These are phyloP conservation scores for Kodamaea lidongshanica DNA, from an alignment of 805 yeast species.

Conservation along the genomic window DNA sequence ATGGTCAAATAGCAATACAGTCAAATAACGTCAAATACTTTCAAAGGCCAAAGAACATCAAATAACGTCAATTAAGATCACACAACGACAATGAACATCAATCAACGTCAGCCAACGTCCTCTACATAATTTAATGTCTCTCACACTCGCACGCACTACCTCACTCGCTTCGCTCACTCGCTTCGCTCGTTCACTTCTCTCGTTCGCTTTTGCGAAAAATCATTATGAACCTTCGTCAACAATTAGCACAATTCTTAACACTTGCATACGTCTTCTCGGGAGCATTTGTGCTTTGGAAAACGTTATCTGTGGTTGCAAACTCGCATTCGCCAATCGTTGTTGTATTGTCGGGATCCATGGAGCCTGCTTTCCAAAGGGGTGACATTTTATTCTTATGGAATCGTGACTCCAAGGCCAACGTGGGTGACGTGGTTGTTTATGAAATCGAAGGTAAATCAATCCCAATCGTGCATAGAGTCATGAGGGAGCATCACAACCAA, in stretches of 20 bases:
- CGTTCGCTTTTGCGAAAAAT: no score
- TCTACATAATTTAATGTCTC: no score
- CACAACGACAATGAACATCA: no score
- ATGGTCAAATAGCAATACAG: no score
- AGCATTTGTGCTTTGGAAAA: constrained; percentile 90
- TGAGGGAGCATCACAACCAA: constrained; percentile 67
- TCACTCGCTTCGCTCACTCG: no score
- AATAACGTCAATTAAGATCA: no score
- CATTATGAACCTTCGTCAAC: constrained; percentile 53
- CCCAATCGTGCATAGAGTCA: constrained; percentile 95
- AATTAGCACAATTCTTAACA: constrained; percentile 59
- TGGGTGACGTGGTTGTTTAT: constrained; percentile 94
- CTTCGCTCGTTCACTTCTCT: no score
- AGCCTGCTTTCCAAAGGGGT: constrained; percentile 98
- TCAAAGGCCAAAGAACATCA: no score
- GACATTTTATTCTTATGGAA: constrained; percentile 91
- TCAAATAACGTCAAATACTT: no score
- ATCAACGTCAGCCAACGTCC: no score
- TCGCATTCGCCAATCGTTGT: constrained; percentile 94
- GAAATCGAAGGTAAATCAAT: constrained; percentile 71
- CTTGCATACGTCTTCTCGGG: constrained; percentile 77
- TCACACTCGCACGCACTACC: no score
- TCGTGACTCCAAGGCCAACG: constrained; percentile 56
- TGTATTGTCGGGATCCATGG: constrained; percentile 97
- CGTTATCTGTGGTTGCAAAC: constrained; percentile 66